Conservation (phyloP, 441 rosid species). For the Arabidopsis lyrata region DNA sequence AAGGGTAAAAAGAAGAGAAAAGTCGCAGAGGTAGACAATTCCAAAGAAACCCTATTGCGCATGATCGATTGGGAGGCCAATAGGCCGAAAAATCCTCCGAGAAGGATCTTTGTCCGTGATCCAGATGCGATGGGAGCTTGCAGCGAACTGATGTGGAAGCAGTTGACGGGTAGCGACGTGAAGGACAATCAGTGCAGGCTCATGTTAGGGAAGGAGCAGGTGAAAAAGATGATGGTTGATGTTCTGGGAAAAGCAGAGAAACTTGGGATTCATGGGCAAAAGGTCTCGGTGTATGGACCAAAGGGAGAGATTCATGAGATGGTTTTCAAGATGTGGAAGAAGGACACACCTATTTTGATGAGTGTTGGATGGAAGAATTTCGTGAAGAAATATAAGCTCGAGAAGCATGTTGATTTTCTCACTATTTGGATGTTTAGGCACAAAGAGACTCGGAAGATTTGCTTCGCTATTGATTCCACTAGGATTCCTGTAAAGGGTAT, state of each 20-base stretch:
- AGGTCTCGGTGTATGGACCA: slow-evolving; percentile 7
- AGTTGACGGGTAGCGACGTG: neutral
- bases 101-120: neutral
- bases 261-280: neutral
- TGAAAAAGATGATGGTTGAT: neutral
- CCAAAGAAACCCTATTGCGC: neutral
- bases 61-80: neutral
- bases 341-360: slow-evolving; percentile 24
- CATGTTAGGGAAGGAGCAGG: neutral
- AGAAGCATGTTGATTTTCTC: too few species aligned
- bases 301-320: neutral
- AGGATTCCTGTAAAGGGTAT: neutral
- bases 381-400: neutral
- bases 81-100: neutral
- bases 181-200: neutral
- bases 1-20: too few species aligned
- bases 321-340: slow-evolving; percentile 11
- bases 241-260: neutral
- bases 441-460: neutral
- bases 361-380: slow-evolving; percentile 24
- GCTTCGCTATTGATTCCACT: slow-evolving; percentile 14
- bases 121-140: neutral
- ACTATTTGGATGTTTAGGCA: slow-evolving; percentile 38
- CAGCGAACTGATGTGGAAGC: neutral
- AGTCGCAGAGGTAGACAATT: neutral